Conservation (phyloP, 192 early-diverging fungal genomes). For the Backusella australiensis region DNA sequence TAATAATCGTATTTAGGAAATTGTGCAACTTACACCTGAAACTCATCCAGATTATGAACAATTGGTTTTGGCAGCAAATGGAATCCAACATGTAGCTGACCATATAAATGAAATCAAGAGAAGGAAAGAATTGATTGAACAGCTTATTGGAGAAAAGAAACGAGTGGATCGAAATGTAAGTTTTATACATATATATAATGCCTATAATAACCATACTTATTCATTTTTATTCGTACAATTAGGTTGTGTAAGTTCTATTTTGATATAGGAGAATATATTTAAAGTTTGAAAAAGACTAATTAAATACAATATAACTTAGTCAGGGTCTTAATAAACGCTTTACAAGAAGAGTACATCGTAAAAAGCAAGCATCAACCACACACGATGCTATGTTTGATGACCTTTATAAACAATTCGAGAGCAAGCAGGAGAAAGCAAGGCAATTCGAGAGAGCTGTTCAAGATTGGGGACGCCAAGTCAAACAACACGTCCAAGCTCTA, state of each 20-base stretch:
- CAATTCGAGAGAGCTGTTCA: slow-evolving; percentile 49
- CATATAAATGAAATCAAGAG: slow-evolving; percentile 85
- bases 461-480: slow-evolving; percentile 46
- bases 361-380: slow-evolving; percentile 59
- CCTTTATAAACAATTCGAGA: slow-evolving; percentile 51
- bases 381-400: slow-evolving; percentile 61
- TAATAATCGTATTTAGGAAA: slow-evolving; percentile 16
- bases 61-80: slow-evolving; percentile 43
- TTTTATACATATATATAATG: background rate
- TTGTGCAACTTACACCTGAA: slow-evolving; percentile 43
- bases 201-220: background rate
- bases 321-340: slow-evolving; percentile 77
- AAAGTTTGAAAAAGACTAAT: background rate
- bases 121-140: slow-evolving; percentile 84
- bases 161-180: slow-evolving; percentile 69
- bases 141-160: slow-evolving; percentile 73
- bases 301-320: slow-evolving; percentile 31
- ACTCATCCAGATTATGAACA: slow-evolving; percentile 58
- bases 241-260: slow-evolving; percentile 38
- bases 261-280: background rate
- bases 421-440: slow-evolving; percentile 47
- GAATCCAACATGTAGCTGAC: slow-evolving; percentile 67
- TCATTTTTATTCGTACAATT: background rate
- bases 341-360: slow-evolving; percentile 57
- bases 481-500: slow-evolving; percentile 56